phyloP scores from a whole-genome alignment of 768 basidiomycete species.

The Boletus eberwhitei region DNA sequence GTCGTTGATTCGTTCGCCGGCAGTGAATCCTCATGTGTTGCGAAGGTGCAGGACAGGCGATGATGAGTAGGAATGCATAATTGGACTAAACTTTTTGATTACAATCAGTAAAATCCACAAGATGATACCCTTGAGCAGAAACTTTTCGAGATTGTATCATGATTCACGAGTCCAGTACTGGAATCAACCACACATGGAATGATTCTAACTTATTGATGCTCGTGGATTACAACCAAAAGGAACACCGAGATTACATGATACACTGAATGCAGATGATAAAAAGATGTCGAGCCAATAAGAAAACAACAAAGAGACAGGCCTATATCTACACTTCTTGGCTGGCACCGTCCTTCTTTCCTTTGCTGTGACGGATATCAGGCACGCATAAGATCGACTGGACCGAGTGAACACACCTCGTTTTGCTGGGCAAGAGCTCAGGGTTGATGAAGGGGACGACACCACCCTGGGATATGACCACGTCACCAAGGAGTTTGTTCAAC shows the following conservation, averaged over 20 bases:
- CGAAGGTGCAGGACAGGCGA: slow-evolving; percentile 5
- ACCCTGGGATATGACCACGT: slow-evolving; percentile 88
- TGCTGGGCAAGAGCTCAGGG: slow-evolving; percentile 37
- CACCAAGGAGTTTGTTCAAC: slow-evolving; percentile 77
- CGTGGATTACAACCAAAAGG: slow-evolving; percentile 14
- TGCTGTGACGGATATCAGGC: slow-evolving; percentile 21
- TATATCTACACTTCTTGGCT: slow-evolving; percentile 33
- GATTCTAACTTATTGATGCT: background rate
- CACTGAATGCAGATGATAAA: slow-evolving; percentile 30
- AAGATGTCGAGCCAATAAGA: slow-evolving; percentile 22
- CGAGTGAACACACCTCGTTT: slow-evolving; percentile 24
- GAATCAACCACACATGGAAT: background rate
- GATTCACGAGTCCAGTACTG: background rate
- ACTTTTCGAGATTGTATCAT: background rate
- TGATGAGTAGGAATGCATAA: background rate
- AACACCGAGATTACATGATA: slow-evolving; percentile 26
- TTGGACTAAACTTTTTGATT: background rate
- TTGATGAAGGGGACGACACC: slow-evolving; percentile 75
- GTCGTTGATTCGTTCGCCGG: slow-evolving; percentile 47
- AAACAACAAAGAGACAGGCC: slow-evolving; percentile 2
- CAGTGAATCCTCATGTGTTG: slow-evolving; percentile 58
- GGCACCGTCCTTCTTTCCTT: slow-evolving; percentile 34
- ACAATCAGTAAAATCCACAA: background rate
- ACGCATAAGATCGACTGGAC: background rate
- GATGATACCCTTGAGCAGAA: background rate